A percentile compares a stretch with the other conserved stretches of the same genome.
Conservation (phyloP, 768 basidiomycete species). For the Fistulinella prunicolor region DNA sequence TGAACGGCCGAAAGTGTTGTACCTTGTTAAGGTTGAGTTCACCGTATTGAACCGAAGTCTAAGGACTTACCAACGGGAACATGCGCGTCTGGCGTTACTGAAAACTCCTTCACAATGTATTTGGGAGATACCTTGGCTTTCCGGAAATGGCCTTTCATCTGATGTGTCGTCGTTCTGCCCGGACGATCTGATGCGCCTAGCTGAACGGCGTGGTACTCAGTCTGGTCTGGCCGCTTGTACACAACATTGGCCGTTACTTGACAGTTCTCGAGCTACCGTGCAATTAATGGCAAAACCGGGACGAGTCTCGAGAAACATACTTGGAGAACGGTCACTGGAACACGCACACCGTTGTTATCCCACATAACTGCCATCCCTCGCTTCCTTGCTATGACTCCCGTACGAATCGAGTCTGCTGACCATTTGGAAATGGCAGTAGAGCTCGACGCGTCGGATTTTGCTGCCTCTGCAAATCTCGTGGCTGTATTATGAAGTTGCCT, state of each 20-base stretch:
- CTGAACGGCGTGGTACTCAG: constrained; percentile 89
- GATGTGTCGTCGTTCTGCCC: constrained; percentile 65
- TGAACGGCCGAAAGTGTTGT: constrained; percentile 88
- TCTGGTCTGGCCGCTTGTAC: constrained; percentile 59
- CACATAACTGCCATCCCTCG: constrained; percentile 94
- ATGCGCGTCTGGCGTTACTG: constrained; percentile 85
- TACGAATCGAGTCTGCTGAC: constrained; percentile 82
- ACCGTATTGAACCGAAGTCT: not conserved
- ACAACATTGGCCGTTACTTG: constrained; percentile 82
- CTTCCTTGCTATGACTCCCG: constrained; percentile 92
- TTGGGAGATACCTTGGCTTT: constrained; percentile 83
- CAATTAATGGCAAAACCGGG: constrained; percentile 11
- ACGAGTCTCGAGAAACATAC: constrained; percentile 41
- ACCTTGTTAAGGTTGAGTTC: constrained; percentile 43
- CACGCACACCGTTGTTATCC: constrained; percentile 83
- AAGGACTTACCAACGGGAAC: constrained; percentile 73
- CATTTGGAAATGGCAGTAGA: constrained; percentile 53
- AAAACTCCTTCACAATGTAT: constrained; percentile 82
- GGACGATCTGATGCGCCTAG: constrained; percentile 80
- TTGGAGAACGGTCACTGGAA: constrained; percentile 94
- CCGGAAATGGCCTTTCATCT: constrained; percentile 87
- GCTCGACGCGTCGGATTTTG: constrained; percentile 16
- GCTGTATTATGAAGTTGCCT: constrained; percentile 47
- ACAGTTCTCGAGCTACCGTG: constrained; percentile 72
- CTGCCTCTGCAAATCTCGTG: constrained; percentile 28